Conservation (phyloP, 495 filamentous ascomycete genomes). For the Penicillium chermesinum region DNA sequence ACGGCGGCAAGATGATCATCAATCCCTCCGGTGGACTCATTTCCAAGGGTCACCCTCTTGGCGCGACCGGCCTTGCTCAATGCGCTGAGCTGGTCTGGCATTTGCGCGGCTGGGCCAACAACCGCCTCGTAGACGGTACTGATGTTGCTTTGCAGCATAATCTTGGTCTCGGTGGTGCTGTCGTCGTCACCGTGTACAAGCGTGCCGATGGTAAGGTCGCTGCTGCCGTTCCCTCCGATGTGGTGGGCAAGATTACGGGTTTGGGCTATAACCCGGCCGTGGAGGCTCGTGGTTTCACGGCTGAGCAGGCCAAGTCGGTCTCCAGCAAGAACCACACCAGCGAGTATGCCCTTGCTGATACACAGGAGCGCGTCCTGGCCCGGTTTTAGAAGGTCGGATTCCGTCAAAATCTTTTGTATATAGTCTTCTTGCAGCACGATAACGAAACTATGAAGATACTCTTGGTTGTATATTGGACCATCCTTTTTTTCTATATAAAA, state of each 20-base stretch:
- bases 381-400: conserved; percentile 42
- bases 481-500: neutral
- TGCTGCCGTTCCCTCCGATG: conserved; percentile 47
- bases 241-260: conserved; percentile 56
- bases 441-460: conserved; percentile 2
- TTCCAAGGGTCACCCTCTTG: conserved; percentile 92
- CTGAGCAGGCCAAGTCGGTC: conserved; percentile 64
- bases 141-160: conserved; percentile 85
- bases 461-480: neutral
- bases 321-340: conserved; percentile 63
- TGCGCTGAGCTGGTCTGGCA: conserved; percentile 97
- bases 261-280: conserved; percentile 93
- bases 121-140: conserved; percentile 66
- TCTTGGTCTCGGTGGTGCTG: conserved; percentile 85
- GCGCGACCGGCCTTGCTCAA: conserved; percentile 88
- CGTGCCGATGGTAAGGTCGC: conserved; percentile 72
- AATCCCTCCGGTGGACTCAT: conserved; percentile 94
- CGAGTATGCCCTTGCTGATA: conserved; percentile 71
- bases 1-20: conserved; percentile 80
- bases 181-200: conserved; percentile 84
- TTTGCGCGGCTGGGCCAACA: conserved; percentile 92
- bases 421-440: conserved; percentile 17
- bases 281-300: conserved; percentile 79
- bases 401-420: conserved; percentile 10
- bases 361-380: conserved; percentile 62